Base-by-base conservation (phyloP, 768 basidiomycete genomes). In the Gelatoporia subvermispora region DNA sequence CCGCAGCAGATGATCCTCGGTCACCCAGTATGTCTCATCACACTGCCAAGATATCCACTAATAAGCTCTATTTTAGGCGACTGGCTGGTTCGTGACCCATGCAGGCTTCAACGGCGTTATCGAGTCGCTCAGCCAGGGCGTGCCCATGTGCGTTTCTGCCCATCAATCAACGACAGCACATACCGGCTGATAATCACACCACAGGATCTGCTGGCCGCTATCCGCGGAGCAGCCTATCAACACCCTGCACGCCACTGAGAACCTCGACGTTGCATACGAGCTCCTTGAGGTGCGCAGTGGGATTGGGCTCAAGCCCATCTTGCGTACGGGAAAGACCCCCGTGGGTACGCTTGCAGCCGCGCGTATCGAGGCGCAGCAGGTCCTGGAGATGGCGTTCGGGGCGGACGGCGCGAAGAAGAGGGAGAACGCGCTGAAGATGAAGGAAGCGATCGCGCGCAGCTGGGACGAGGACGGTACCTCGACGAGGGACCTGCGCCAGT, bases 171-270 rank as follows among this genome's bases (percentile, higher is more conserved):
- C 7, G 7, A 13, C 7, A 13, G 13, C 28, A 31, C 13, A 13
- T 31, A 31, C 28, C 13, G 28, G 13, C 13, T 13, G 28, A 5
- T n/a, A n/a, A n/a, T 7, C 13, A 13, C 28, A 31, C 28, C 5
- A 7, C 41, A 64, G 62, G 55, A 64, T 64, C 20, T 50, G 57
- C 21, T 64, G 63, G 63, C 63, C 63, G 2, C 56, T 59, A 44
- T 25, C 37, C 23, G 57, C 47, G 8, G 61, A 64, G 43, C 61
- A 64, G 43, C 55, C 61, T 1, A 17, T 41, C 16, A 62, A 62
- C 47, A 48, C 55, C 7, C 41, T 59, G 10, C 48, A 55, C 23
- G 43, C 60, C 28, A 47, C 57, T 8, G 54, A 57, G n/a, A 48
- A 53, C 36, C 54, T 60, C 36, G 34, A 55, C 23, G 45, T 64